These are phyloP conservation scores for Penicillium diatomitis DNA, from an alignment of 495 filamentous ascomycete species.

Conservation along the genomic window DNA sequence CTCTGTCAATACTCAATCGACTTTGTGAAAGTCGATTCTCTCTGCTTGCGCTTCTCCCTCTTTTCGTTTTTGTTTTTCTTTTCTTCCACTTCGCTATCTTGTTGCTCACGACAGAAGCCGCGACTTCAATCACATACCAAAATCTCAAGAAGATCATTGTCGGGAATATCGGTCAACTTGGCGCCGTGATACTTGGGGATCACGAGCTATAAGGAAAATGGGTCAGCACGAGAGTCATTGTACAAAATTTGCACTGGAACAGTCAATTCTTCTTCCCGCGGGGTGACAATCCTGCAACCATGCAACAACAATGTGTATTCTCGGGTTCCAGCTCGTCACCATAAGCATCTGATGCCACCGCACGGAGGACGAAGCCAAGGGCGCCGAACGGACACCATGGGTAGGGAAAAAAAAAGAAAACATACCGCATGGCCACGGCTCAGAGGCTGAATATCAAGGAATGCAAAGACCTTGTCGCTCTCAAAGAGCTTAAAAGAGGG, in stretches of 20 bases:
- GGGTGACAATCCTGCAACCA: too few species aligned
- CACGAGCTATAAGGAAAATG: slow-evolving; percentile 55
- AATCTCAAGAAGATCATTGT: slow-evolving; percentile 76
- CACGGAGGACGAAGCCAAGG: too few species aligned
- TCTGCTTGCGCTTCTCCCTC: too few species aligned
- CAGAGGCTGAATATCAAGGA: slow-evolving; percentile 91
- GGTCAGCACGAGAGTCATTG: slow-evolving; percentile 1
- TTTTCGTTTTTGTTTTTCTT: background rate
- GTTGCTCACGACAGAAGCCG: background rate
- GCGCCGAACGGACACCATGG: too few species aligned
- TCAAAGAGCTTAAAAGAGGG: slow-evolving; percentile 93
- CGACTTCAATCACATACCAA: slow-evolving; percentile 45
- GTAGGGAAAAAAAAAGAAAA: background rate
- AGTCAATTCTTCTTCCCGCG: too few species aligned
- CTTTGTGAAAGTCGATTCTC: too few species aligned
- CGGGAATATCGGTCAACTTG: slow-evolving; percentile 88
- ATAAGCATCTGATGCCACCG: too few species aligned
- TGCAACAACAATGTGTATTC: too few species aligned
- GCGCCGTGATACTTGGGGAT: slow-evolving; percentile 94
- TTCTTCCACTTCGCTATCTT: background rate
- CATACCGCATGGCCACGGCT: slow-evolving; percentile 73
- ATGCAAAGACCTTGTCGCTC: slow-evolving; percentile 85
- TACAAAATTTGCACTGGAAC: too few species aligned
- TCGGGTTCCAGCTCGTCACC: too few species aligned
- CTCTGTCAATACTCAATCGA: too few species aligned